These are phyloP conservation scores for Zhuliangozyma parablackwelliae DNA, from an alignment of 1,139 yeast genomes.

Conservation along the genomic window DNA sequence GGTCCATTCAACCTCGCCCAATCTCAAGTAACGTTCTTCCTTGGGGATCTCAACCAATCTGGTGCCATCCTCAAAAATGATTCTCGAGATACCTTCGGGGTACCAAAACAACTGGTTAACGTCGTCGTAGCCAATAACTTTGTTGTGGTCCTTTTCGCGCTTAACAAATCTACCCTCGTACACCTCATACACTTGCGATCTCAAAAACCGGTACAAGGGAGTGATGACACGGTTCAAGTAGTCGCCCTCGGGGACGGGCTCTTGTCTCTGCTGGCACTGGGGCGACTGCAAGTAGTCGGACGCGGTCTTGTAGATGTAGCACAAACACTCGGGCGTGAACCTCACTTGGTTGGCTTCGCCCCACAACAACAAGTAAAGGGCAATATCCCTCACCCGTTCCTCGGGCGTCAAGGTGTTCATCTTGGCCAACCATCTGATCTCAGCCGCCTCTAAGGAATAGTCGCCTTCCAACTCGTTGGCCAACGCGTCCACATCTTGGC, in stretches of 20 bases:
- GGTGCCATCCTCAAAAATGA: slow-evolving; percentile 84
- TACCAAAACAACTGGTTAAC: slow-evolving; percentile 98
- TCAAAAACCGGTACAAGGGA: slow-evolving; percentile 83
- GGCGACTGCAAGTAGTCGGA: slow-evolving; percentile 83
- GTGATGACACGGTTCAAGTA: slow-evolving; percentile 87
- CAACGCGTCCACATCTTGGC: slow-evolving; percentile 48
- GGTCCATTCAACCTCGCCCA: slow-evolving; percentile 92
- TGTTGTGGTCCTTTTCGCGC: slow-evolving; percentile 95
- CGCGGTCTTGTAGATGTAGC: slow-evolving; percentile 92
- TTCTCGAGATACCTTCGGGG: slow-evolving; percentile 96
- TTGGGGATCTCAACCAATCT: slow-evolving; percentile 87
- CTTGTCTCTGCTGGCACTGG: slow-evolving; percentile 83
- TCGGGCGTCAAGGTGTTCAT: slow-evolving; percentile 46
- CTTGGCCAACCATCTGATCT: slow-evolving; percentile 48
- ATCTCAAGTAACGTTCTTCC: slow-evolving; percentile 81
- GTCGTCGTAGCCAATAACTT: slow-evolving; percentile 95
- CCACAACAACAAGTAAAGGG: slow-evolving; percentile 89
- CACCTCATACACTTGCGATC: slow-evolving; percentile 94
- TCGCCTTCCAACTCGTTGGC: slow-evolving; percentile 85
- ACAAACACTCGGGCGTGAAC: slow-evolving; percentile 87
- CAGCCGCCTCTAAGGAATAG: slow-evolving; percentile 55
- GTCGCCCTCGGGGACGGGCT: slow-evolving; percentile 95
- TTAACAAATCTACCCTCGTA: slow-evolving; percentile 93
- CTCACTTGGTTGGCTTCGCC: slow-evolving; percentile 98
- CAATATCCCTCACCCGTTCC: slow-evolving; percentile 87